These are phyloP conservation scores for Bipolaris cookei DNA, from an alignment of 2,329 filamentous ascomycete genomes.

Conservation along the genomic window DNA sequence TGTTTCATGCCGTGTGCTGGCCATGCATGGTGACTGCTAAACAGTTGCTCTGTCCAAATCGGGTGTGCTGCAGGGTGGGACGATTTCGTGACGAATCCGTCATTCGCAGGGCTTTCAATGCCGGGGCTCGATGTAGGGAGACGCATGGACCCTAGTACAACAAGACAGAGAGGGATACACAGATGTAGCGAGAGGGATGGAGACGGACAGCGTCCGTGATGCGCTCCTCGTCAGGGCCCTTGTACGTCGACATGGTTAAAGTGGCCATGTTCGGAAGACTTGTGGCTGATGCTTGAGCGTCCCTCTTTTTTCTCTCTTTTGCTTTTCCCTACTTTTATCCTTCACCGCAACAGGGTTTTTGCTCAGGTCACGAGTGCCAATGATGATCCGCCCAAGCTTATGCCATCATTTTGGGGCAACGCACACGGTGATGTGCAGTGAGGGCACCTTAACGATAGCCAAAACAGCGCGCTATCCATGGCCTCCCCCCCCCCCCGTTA, in stretches of 20 bases:
- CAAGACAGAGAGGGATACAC: background rate
- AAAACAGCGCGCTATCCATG: slow-evolving; percentile 17
- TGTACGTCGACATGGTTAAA: slow-evolving; percentile 2
- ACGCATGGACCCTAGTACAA: slow-evolving; percentile 13
- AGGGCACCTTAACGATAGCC: slow-evolving; percentile 9
- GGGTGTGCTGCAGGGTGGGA: slow-evolving; percentile 24
- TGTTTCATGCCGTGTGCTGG: slow-evolving; percentile 25
- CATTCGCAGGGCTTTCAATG: slow-evolving; percentile 19
- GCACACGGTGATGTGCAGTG: slow-evolving; percentile 20
- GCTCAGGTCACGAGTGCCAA: background rate
- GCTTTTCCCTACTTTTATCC: background rate
- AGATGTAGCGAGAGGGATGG: background rate
- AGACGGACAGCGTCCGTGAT: slow-evolving; percentile 17
- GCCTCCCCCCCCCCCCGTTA: slow-evolving; percentile 5
- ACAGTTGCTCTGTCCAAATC: slow-evolving; percentile 23
- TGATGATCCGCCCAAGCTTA: background rate
- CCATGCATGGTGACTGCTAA: slow-evolving; percentile 18
- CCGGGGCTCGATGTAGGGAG: background rate
- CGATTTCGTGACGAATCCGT: slow-evolving; percentile 15
- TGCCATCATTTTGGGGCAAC: slow-evolving; percentile 1
- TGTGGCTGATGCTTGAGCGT: slow-evolving; percentile 16
- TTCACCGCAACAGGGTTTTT: background rate
- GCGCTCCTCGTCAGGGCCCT: slow-evolving; percentile 21
- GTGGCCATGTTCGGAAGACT: background rate
- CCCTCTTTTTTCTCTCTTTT: background rate